Percentiles rank a stretch among this genome's conserved stretches.
Evolutionary conservation across 495 filamentous ascomycete genomes (phyloP).

Genomic region (Talaromyces stipitatus): DNA sequence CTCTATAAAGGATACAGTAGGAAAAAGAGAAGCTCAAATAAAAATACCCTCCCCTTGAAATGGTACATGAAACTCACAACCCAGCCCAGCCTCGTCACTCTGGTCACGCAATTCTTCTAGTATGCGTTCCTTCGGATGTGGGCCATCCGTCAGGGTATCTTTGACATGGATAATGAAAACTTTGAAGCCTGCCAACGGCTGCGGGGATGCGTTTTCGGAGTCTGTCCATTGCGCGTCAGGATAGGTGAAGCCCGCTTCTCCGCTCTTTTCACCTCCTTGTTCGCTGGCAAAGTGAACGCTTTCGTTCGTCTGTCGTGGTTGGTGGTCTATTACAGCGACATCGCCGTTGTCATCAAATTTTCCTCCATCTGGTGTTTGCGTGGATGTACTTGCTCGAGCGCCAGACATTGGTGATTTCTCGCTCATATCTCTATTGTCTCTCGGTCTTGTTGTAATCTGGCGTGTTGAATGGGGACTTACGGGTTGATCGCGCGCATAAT

Average conservation of each 20-base stretch:
- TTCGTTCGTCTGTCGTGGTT: neutral
- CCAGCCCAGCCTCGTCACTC: conserved; percentile 54
- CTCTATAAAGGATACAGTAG: neutral
- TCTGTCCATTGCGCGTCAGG: neutral
- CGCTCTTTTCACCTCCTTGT: conserved; percentile 8
- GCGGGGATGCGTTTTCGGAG: conserved; percentile 10
- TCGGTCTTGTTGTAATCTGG: neutral
- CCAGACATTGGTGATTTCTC: neutral
- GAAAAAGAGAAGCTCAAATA: conserved; percentile 14
- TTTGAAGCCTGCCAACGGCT: conserved; percentile 44
- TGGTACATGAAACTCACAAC: conserved; percentile 71
- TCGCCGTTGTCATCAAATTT: neutral
- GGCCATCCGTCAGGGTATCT: conserved; percentile 60
- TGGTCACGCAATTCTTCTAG: conserved; percentile 55
- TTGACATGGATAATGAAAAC: conserved; percentile 83
- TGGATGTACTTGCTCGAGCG: neutral
- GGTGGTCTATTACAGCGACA: neutral
- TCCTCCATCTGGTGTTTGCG: neutral
- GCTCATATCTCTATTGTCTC: neutral
- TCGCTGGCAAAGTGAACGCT: conserved; percentile 8
- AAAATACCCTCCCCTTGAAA: conserved; percentile 42
- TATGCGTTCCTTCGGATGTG: conserved; percentile 54
- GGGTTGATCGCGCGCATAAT: conserved; percentile 5
- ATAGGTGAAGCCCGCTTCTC: too few species aligned
- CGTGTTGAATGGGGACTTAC: conserved; percentile 24